Conservation (phyloP, 2,329 filamentous ascomycete species). For the Colletotrichum sp. region DNA sequence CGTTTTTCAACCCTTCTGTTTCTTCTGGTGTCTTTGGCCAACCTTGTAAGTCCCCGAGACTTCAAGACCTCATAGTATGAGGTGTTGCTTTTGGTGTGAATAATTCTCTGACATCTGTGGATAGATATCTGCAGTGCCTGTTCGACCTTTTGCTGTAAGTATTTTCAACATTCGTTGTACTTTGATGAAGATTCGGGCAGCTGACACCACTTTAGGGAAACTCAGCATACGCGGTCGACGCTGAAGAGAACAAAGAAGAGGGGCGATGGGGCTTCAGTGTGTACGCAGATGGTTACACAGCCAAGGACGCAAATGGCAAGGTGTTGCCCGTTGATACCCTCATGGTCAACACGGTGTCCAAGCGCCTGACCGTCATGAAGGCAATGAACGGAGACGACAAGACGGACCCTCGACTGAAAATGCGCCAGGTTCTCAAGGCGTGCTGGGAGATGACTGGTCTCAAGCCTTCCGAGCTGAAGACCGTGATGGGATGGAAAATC, state of each 20-base stretch:
- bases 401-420: background rate
- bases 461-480: background rate
- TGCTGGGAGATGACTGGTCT: background rate
- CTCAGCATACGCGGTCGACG: background rate
- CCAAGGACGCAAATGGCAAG: background rate
- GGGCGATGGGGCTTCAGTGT: background rate
- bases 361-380: background rate
- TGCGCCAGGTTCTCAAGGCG: background rate
- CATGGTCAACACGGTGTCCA: background rate
- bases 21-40: background rate
- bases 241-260: background rate
- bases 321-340: background rate
- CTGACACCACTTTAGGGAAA: background rate
- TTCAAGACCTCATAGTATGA: rapidly evolving
- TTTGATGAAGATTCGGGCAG: too few species aligned
- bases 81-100: background rate
- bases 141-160: background rate
- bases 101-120: background rate
- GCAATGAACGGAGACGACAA: background rate
- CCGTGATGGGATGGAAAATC: background rate
- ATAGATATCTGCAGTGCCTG: background rate
- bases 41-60: background rate
- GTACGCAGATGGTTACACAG: background rate
- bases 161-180: too few species aligned
- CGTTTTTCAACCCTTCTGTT: background rate